These are phyloP conservation scores for Phytopythium kandeliae DNA, from an alignment of 352 stramenopile species.

Conservation along the genomic window DNA sequence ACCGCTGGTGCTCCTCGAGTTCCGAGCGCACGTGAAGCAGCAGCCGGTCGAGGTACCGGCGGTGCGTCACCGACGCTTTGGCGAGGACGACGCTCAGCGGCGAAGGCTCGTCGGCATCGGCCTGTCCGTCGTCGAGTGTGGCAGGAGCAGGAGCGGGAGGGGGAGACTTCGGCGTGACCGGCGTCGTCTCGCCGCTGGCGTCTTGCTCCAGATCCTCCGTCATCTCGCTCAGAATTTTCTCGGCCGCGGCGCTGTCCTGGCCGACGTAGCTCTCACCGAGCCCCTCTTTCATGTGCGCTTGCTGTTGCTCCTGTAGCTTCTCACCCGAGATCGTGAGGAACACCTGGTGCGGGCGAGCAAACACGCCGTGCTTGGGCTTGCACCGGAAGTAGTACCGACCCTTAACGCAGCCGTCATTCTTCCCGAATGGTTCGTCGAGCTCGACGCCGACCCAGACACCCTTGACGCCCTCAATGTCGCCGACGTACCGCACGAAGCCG, in stretches of 20 bases:
- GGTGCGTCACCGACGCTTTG: slow-evolving; percentile 55
- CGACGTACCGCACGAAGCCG: slow-evolving; percentile 70
- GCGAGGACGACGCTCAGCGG: slow-evolving; percentile 57
- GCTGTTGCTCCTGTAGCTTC: slow-evolving; percentile 29
- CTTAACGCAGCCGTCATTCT: slow-evolving; percentile 84
- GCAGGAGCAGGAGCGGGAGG: slow-evolving; percentile 15
- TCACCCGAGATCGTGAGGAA: slow-evolving; percentile 56
- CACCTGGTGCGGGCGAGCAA: slow-evolving; percentile 71
- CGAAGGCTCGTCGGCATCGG: slow-evolving; percentile 37
- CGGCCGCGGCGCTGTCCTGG: slow-evolving; percentile 18
- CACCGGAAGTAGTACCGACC: slow-evolving; percentile 75
- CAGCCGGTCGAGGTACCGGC: slow-evolving; percentile 63
- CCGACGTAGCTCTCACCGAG: slow-evolving; percentile 13
- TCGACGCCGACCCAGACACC: slow-evolving; percentile 75
- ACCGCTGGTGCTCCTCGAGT: slow-evolving; percentile 71
- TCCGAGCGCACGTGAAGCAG: slow-evolving; percentile 62
- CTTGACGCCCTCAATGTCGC: slow-evolving; percentile 66
- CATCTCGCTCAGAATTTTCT: slow-evolving; percentile 14
- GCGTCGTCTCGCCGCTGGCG: slow-evolving; percentile 14
- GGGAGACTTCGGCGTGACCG: slow-evolving; percentile 15
- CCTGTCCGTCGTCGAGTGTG: slow-evolving; percentile 10
- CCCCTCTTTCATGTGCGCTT: slow-evolving; percentile 18
- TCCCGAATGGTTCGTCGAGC: slow-evolving; percentile 66
- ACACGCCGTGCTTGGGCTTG: slow-evolving; percentile 74
- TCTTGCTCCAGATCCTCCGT: slow-evolving; percentile 15